Evolutionary conservation across 2,329 filamentous ascomycete genomes (phyloP).

Genomic region (Fusarium pseudograminearum): DNA sequence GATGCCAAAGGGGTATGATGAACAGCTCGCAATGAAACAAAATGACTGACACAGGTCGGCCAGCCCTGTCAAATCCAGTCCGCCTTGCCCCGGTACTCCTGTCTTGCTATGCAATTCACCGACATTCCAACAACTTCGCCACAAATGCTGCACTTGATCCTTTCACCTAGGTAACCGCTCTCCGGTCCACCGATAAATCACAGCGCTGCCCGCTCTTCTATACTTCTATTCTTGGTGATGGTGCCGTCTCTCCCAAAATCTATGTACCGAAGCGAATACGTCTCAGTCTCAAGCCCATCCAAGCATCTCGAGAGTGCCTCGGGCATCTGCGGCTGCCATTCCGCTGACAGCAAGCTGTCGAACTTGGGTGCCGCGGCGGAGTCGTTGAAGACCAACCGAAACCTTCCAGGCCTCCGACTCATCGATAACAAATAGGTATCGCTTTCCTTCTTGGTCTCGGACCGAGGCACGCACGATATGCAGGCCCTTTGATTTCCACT

Average conservation of each 20-base stretch:
- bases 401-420: slow-evolving; percentile 78
- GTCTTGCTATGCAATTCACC: slow-evolving; percentile 49
- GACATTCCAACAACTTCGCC: slow-evolving; percentile 49
- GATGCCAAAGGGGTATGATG: slow-evolving; percentile 47
- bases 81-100: slow-evolving; percentile 47
- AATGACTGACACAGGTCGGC: slow-evolving; percentile 35
- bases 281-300: slow-evolving; percentile 60
- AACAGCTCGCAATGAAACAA: slow-evolving; percentile 47
- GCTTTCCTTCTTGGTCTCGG: slow-evolving; percentile 74
- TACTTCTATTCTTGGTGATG: slow-evolving; percentile 29
- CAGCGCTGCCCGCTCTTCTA: slow-evolving; percentile 19
- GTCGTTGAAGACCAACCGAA: slow-evolving; percentile 68
- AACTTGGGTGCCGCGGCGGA: slow-evolving; percentile 71
- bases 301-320: slow-evolving; percentile 67
- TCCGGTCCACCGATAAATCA: slow-evolving; percentile 39
- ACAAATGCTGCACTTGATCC: slow-evolving; percentile 44
- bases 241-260: slow-evolving; percentile 40
- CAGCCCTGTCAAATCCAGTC: slow-evolving; percentile 37
- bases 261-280: slow-evolving; percentile 45
- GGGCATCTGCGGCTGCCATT: slow-evolving; percentile 66
- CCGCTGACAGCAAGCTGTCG: slow-evolving; percentile 69
- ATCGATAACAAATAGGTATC: slow-evolving; percentile 72
- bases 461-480: slow-evolving; percentile 74
- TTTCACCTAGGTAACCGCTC: slow-evolving; percentile 39
- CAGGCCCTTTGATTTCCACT: slow-evolving; percentile 66